Percentiles rank a stretch among this genome's conserved stretches.
Evolutionary conservation across 352 stramenopile genomes (phyloP).

Genomic region (Phytophthora cajani): DNA sequence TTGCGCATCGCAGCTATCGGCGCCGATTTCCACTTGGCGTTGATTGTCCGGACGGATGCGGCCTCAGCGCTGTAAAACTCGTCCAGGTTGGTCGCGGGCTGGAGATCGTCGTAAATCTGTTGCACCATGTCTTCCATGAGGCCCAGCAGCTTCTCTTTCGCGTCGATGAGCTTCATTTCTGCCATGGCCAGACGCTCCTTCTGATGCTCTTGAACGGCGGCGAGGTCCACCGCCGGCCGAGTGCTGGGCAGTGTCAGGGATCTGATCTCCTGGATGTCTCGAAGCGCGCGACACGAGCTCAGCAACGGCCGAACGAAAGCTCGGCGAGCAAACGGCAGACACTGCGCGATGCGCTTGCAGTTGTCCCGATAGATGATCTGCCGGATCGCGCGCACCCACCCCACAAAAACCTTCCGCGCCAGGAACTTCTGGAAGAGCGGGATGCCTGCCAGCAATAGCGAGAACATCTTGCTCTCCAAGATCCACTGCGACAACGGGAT

Average conservation of each 20-base stretch:
- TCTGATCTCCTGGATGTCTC: slow-evolving; percentile 49
- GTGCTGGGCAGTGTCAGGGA: slow-evolving; percentile 50
- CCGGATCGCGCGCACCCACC: slow-evolving; percentile 49
- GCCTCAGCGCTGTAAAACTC: slow-evolving; percentile 57
- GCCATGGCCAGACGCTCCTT: slow-evolving; percentile 42
- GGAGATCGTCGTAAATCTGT: slow-evolving; percentile 42
- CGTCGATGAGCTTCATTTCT: slow-evolving; percentile 72
- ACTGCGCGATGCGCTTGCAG: slow-evolving; percentile 36
- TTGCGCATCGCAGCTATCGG: slow-evolving; percentile 55
- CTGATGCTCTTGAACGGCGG: slow-evolving; percentile 55
- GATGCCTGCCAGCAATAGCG: slow-evolving; percentile 68
- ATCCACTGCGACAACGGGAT: slow-evolving; percentile 77
- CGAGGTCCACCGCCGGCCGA: slow-evolving; percentile 35
- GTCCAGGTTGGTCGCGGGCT: slow-evolving; percentile 57
- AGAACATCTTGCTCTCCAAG: slow-evolving; percentile 80
- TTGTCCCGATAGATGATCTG: slow-evolving; percentile 54
- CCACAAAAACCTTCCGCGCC: slow-evolving; percentile 59
- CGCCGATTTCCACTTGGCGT: slow-evolving; percentile 69
- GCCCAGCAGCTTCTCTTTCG: slow-evolving; percentile 61
- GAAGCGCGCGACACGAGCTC: slow-evolving; percentile 42
- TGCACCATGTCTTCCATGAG: slow-evolving; percentile 65
- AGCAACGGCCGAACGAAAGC: slow-evolving; percentile 54
- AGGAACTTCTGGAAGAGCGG: slow-evolving; percentile 82
- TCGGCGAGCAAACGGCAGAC: slow-evolving; percentile 46
- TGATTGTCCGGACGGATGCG: slow-evolving; percentile 48